Conservation (phyloP, 208 protist species). For the Lotmaria passim region DNA sequence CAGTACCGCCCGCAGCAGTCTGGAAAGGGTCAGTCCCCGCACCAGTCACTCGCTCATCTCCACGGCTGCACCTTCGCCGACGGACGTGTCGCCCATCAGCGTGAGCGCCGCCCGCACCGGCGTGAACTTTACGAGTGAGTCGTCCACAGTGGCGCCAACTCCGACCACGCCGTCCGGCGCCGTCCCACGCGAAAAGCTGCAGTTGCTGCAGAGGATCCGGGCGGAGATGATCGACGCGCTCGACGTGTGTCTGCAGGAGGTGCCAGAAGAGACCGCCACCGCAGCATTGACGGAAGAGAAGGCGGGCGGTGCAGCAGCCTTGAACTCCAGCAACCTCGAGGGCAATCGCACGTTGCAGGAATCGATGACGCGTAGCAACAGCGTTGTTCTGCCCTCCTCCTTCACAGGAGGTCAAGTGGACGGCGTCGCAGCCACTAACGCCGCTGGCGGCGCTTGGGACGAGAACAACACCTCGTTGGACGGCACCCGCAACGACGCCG, state of each 20-base stretch:
- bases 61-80: slow-evolving; percentile 6
- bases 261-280: slow-evolving; percentile 36
- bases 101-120: neutral
- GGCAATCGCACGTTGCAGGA: slow-evolving; percentile 4
- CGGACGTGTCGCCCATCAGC: neutral
- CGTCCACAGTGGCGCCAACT: neutral
- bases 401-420: neutral
- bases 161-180: neutral
- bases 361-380: slow-evolving; percentile 19
- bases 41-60: slow-evolving; percentile 8
- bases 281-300: slow-evolving; percentile 3
- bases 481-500: slow-evolving; percentile 4
- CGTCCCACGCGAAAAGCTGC: slow-evolving; percentile 10
- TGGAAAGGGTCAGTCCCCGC: slow-evolving; percentile 8
- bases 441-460: too few species aligned
- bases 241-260: slow-evolving; percentile 80
- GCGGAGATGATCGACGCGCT: slow-evolving; percentile 79
- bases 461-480: slow-evolving; percentile 14
- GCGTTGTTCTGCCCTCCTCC: slow-evolving; percentile 19
- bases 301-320: too few species aligned
- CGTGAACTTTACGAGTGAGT: neutral
- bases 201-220: slow-evolving; percentile 46
- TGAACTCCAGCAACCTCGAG: too few species aligned
- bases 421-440: neutral
- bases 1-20: neutral